These are phyloP conservation scores for Aureobasidium zeae DNA, from an alignment of 2,329 filamentous ascomycete species.

Conservation along the genomic window DNA sequence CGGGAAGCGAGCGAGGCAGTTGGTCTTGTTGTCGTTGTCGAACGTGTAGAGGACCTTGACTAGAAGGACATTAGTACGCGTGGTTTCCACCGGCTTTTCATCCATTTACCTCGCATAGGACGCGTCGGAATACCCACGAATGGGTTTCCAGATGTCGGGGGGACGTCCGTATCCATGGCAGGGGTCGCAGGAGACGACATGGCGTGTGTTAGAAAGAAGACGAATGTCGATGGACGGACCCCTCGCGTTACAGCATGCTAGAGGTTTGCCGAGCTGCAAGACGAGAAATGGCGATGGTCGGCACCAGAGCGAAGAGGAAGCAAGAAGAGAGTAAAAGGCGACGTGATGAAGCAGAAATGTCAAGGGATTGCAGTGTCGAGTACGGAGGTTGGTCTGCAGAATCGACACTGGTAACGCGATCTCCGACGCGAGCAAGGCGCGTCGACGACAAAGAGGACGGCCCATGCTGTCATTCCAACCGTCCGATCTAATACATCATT, in stretches of 20 bases:
- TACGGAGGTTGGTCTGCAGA: slow-evolving; percentile 12
- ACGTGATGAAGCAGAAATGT: slow-evolving; percentile 10
- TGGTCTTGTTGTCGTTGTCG: slow-evolving; percentile 77
- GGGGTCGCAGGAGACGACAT: slow-evolving; percentile 19
- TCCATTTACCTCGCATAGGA: slow-evolving; percentile 37
- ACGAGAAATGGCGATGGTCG: slow-evolving; percentile 1
- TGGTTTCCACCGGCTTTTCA: background rate
- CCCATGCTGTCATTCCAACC: too few species aligned
- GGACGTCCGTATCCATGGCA: slow-evolving; percentile 16
- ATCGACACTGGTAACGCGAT: too few species aligned
- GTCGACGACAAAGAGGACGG: too few species aligned
- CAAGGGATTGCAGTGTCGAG: slow-evolving; percentile 7
- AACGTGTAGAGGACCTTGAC: slow-evolving; percentile 98
- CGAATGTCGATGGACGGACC: slow-evolving; percentile 2
- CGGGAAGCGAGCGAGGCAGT: slow-evolving; percentile 79
- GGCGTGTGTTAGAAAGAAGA: background rate
- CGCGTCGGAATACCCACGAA: slow-evolving; percentile 30
- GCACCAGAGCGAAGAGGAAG: background rate
- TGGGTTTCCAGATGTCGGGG: slow-evolving; percentile 18
- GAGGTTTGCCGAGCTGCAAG: background rate
- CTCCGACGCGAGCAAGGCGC: too few species aligned
- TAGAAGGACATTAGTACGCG: slow-evolving; percentile 30
- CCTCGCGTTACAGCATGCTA: slow-evolving; percentile 11
- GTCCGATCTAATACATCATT: too few species aligned
- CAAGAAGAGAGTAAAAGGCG: background rate